A percentile compares a stretch with the other conserved stretches of the same genome.
These are phyloP conservation scores for Leccinum fuscescens DNA, from an alignment of 1,284 basidiomycete species.

Conservation along the genomic window DNA sequence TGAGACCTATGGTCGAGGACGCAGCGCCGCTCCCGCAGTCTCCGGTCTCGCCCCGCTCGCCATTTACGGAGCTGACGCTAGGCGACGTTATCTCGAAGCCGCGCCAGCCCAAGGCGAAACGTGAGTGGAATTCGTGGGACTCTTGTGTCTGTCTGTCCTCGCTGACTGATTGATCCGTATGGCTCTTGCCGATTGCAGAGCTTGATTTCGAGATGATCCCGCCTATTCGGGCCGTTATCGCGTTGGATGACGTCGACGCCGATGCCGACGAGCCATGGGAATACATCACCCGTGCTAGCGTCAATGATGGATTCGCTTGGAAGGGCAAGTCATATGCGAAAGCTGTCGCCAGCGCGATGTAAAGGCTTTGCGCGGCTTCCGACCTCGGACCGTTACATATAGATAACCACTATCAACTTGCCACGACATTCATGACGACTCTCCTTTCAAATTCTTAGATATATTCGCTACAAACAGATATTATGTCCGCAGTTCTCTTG, in stretches of 20 bases:
- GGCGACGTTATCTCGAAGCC: constrained; percentile 28
- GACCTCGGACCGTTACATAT: constrained; percentile 1
- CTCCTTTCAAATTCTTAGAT: constrained; percentile 10
- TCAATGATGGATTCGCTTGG: constrained; percentile 38
- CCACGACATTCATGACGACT: constrained; percentile 16
- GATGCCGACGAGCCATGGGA: constrained; percentile 46
- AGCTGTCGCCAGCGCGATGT: constrained; percentile 33
- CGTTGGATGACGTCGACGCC: constrained; percentile 38
- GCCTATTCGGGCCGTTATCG: constrained; percentile 42
- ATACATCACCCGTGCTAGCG: constrained; percentile 37
- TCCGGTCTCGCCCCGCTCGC: background rate
- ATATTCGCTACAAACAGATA: constrained; percentile 13
- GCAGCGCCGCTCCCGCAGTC: background rate
- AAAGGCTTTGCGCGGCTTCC: background rate
- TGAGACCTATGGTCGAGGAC: background rate
- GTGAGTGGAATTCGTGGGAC: constrained; percentile 17
- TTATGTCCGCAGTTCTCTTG: background rate
- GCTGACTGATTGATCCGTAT: background rate
- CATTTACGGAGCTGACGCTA: constrained; percentile 25
- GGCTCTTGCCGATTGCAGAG: constrained; percentile 14
- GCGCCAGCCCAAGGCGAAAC: constrained; percentile 25
- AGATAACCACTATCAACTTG: background rate
- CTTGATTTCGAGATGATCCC: constrained; percentile 46
- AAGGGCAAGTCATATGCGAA: constrained; percentile 44
- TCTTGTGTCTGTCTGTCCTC: background rate